phyloP scores from a whole-genome alignment of 768 basidiomycete genomes.

The Cytidiella melzeri region DNA sequence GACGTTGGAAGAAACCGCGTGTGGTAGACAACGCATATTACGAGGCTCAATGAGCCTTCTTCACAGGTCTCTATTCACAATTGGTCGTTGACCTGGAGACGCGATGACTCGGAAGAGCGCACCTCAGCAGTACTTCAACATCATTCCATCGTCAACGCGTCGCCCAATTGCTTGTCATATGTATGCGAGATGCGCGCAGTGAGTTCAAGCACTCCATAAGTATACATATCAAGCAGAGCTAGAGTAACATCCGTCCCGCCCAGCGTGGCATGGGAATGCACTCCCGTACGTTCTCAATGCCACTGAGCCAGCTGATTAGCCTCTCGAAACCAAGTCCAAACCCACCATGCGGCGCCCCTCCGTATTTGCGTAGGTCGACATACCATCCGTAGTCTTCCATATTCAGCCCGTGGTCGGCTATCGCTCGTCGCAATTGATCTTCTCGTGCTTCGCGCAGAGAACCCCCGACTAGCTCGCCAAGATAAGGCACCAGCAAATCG shows the following conservation, averaged over 20 bases:
- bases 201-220: too few species aligned
- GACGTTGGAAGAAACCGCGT: too few species aligned
- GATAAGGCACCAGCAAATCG: conserved; percentile 81
- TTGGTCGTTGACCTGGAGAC: too few species aligned
- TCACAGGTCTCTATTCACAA: too few species aligned
- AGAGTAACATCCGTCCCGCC: conserved; percentile 73
- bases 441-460: conserved; percentile 79
- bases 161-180: not conserved
- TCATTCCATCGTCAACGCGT: conserved; percentile 1
- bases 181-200: not conserved
- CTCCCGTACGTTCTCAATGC: conserved; percentile 87
- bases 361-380: conserved; percentile 73
- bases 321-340: conserved; percentile 97
- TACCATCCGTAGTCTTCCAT: conserved; percentile 60
- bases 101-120: too few species aligned
- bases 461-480: conserved; percentile 91
- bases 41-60: too few species aligned
- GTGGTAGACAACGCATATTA: too few species aligned
- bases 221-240: not conserved
- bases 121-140: too few species aligned
- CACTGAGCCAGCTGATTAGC: conserved; percentile 79
- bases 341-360: conserved; percentile 88
- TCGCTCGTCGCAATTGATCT: conserved; percentile 42
- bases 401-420: conserved; percentile 43
- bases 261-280: conserved; percentile 90